Conservation (phyloP, 768 basidiomycete genomes). For the Plicaturopsis crispa region DNA sequence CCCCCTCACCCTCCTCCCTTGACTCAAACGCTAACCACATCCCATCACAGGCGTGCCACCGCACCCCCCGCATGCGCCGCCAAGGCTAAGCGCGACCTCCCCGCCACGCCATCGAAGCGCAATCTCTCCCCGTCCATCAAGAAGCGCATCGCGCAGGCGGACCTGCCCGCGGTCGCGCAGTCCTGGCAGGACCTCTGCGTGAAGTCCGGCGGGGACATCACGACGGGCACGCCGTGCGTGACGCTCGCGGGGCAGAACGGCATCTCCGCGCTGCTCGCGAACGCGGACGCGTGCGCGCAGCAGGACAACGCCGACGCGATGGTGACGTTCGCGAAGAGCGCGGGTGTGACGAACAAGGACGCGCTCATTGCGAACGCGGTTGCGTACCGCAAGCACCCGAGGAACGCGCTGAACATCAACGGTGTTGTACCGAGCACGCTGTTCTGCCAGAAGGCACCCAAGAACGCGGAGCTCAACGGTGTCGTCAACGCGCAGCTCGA, state of each 20-base stretch:
- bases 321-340: constrained; percentile 41
- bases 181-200: constrained; percentile 39
- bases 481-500: constrained; percentile 47
- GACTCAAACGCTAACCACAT: constrained; percentile 9
- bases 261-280: constrained; percentile 35
- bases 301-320: constrained; percentile 42
- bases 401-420: constrained; percentile 33
- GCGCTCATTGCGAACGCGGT: constrained; percentile 35
- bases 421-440: constrained; percentile 38
- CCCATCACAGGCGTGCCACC: constrained; percentile 1
- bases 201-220: constrained; percentile 31
- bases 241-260: constrained; percentile 30
- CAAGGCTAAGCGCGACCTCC: constrained; percentile 6
- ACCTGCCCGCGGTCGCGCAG: constrained; percentile 29
- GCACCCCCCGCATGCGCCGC: constrained; percentile 3
- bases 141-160: constrained; percentile 22
- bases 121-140: constrained; percentile 8
- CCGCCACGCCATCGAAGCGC: constrained; percentile 2
- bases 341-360: constrained; percentile 29
- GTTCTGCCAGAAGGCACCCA: constrained; percentile 47
- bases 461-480: constrained; percentile 39
- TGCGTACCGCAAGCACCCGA: constrained; percentile 32
- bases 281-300: constrained; percentile 39
- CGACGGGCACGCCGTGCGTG: constrained; percentile 33
- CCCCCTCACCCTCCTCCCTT: constrained; percentile 7